Base-by-base conservation (phyloP, 2,329 filamentous ascomycete genomes). In the Tolypocladium guangdongense region DNA sequence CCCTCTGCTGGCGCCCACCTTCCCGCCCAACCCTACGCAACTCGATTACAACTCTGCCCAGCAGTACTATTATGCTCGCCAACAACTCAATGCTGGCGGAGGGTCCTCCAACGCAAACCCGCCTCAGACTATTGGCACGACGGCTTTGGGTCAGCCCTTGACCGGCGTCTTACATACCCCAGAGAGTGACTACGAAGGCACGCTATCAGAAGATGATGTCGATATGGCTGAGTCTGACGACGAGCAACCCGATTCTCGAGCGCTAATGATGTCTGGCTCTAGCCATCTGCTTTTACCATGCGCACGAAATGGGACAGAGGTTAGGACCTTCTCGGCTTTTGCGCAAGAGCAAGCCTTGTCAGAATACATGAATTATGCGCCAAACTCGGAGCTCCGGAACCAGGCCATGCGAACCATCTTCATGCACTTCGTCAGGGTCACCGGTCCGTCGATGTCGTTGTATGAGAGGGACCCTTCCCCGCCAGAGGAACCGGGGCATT, bases 341-440 rank as follows among this genome's bases (percentile, higher is more conserved):
- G 72, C 72, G 1, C 67, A 74, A 18, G 74, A 74, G 37, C 71
- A 77, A 52, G 72, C 77, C 35, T 73, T 90, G 47, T 77, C 82
- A 16, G 82, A 79, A 2, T 90, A 91, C 60, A 76, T 78, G 41
- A 85, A 86, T 6, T 81, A 82, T 1, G 78, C 82, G 4, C 71
- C 77, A 24, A 81, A 81, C 35, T 86, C 85, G 39, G 91, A 93
- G 35, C 73, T 96, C 32, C 88, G 84, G 60, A 90, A 96, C 58
- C 80, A 83, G 3, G 84, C 86, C 58, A 92, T 89, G 12, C 86
- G 89, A 16, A 80, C 85, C 33, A 84, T 96, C 7, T 97, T 97
- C 66, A 86, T 86, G 67, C 90, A 97, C 68, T 97, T 96, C 66
- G 83, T 97, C 48, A 87, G 90, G 60, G 86, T 93, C 7, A 95